Evolutionary conservation across 177 flowering plant genomes (phyloP), one percentile per base, ranked within the genome.

Genomic region (Telopea speciosissima): DNA sequence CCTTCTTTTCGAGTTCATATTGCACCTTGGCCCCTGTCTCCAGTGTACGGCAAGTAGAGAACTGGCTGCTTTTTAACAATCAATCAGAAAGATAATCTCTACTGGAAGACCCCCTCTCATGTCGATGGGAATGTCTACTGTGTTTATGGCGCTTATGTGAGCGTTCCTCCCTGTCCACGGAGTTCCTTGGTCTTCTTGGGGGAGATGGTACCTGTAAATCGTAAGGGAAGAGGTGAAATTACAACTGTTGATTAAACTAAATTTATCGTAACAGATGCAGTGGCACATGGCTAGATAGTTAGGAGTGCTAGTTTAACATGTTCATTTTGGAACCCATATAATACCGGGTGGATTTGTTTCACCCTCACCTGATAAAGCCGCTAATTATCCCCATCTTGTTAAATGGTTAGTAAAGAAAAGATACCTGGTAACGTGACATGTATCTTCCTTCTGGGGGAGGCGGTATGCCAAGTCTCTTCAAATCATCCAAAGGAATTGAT

Each of bases 391-490:
- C 8, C n/a, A 24, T 49, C 58, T 19, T 16, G 61, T 58, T n/a
- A 58, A 19, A 58, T 3, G 9, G 61, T 58, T 42, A 45, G 10
- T 26, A 12, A 65, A 24, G 52, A 26, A 33, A 65, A 6, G 45
- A 21, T 81, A 92, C 96, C 97, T 92, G 81, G 79, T 73, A 87
- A 36, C 96, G 95, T 73, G 97, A 79, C 96, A 84, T 82, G 77
- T 94, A 94, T 79, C 82, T 85, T 70, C 97, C 98, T 83, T 92
- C 97, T 17, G 97, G 99, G 6, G 97, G 99, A 68, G 86, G 91
- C 64, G 92, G 88, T 69, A 94, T 92, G 40, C 97, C 97, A 59
- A 94, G 96, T 82, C 82, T 89, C 73, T 88, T 88, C 81, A 94
- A 69, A 54, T 86, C 97, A 77, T 89, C 93, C 12, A 33, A 80